These are phyloP conservation scores for Oenanthe sinensis DNA, from an alignment of 129 eudicot species.

Conservation along the genomic window DNA sequence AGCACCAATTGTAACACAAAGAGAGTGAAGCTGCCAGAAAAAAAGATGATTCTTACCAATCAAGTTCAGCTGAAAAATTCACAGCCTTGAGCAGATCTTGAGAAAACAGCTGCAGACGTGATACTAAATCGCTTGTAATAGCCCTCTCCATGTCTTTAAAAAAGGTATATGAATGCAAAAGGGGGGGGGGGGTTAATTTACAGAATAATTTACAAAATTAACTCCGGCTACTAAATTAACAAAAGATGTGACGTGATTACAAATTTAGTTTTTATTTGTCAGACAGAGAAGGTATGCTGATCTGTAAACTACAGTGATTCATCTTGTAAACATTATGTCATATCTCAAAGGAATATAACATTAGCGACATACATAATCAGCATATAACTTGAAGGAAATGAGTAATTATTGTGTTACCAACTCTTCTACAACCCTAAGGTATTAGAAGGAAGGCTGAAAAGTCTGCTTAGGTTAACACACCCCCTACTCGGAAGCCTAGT, in stretches of 20 bases:
- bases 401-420: neutral
- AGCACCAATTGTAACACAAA: neutral
- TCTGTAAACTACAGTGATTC: neutral
- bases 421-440: too few species aligned
- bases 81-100: slow-evolving; percentile 59
- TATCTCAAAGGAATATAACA: neutral
- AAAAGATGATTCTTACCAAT: slow-evolving; percentile 43
- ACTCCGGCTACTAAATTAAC: neutral
- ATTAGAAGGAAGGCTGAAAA: too few species aligned
- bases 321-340: neutral
- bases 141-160: slow-evolving; percentile 92
- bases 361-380: neutral
- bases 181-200: neutral
- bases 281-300: neutral
- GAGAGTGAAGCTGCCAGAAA: slow-evolving; percentile 6
- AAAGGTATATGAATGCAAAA: neutral
- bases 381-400: neutral
- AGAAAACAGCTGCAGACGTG: slow-evolving; percentile 65
- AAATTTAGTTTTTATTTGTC: neutral
- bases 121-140: slow-evolving; percentile 72
- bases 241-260: neutral
- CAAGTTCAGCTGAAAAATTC: slow-evolving; percentile 89
- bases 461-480: neutral
- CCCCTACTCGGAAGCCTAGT: neutral
- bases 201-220: neutral